A percentile compares a stretch with the other conserved stretches of the same genome.
These are phyloP conservation scores for Colletotrichum salicis DNA, from an alignment of 2,329 filamentous ascomycete species.

Conservation along the genomic window DNA sequence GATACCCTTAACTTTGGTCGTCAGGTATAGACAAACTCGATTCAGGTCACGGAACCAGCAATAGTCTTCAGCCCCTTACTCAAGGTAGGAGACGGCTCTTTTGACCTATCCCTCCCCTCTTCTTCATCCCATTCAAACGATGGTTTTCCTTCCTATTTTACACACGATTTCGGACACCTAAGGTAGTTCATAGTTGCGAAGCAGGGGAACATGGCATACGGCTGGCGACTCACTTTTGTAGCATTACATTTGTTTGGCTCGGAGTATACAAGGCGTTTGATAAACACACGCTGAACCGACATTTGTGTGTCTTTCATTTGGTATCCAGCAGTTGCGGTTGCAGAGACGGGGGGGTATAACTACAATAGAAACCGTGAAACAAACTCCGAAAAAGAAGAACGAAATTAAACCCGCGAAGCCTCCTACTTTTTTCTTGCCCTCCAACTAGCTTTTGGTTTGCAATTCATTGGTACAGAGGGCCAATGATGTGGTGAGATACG, in stretches of 20 bases:
- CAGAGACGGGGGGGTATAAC: background rate
- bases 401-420: background rate
- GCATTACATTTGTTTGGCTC: background rate
- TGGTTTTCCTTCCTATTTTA: background rate
- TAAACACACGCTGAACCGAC: background rate
- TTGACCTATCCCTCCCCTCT: background rate
- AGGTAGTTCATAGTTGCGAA: background rate
- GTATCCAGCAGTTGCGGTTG: background rate
- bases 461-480: background rate
- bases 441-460: background rate
- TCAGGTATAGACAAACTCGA: conserved; percentile 49
- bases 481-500: background rate
- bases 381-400: background rate
- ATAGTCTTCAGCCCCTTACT: background rate
- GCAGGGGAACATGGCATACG: background rate
- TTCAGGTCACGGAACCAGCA: conserved; percentile 39
- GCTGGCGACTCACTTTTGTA: conserved; percentile 8
- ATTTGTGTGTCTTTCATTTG: background rate
- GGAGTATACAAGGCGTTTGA: background rate
- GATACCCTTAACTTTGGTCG: conserved; percentile 49
- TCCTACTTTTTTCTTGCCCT: background rate
- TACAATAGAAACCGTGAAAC: background rate
- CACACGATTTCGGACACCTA: background rate
- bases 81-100: background rate
- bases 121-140: conserved; percentile 19